Base-by-base conservation (phyloP, 306 rosid genomes). In the Quercus variabilis region DNA sequence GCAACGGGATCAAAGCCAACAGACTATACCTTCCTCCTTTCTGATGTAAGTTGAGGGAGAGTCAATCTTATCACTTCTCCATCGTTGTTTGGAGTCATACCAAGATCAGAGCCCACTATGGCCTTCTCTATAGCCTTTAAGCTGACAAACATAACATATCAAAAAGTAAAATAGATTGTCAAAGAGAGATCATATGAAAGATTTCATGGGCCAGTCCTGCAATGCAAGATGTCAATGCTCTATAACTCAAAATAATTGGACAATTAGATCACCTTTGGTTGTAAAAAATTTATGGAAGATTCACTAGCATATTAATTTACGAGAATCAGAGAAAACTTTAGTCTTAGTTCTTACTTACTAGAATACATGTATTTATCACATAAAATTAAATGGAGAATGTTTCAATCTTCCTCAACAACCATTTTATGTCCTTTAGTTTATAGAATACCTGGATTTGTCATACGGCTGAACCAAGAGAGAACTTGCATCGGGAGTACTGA, bases 41-140 rank as follows among this genome's bases (percentile, higher is more conserved):
- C 99, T 67, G 94, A 82, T 59, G 99, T 93, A 83, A 93, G 89
- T 65, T 88, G 97, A 73, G 99, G 99, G 76, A 95, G 74, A 69
- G 90, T 84, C 87, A 96, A 67, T 35, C 99, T 80, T 83, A 96
- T 93, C 65, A 85, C 79, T 14, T 96, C 98, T 76, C 99, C 99
- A 76, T 95, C 98, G 60, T 95, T 95, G 81, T 93, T 95, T 64
- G 99, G 99, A 73, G 99, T 93, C 94, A 95, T 54, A 71, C 97
- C 94, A 78, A 96, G 85, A 89, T 90, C 75, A 86, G 99, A 96
- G 84, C 73, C 83, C 73, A 93, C 97, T 70, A 96, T 90, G 76
- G 99, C 98, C 88, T 96, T 96, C 92, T 95, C 99, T 63, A 96
- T 96, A 63, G 88, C 81, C 87, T 96, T 96, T 86, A 96, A 88